Conservation (phyloP, 768 basidiomycete genomes). For the Suillus bovinus region DNA sequence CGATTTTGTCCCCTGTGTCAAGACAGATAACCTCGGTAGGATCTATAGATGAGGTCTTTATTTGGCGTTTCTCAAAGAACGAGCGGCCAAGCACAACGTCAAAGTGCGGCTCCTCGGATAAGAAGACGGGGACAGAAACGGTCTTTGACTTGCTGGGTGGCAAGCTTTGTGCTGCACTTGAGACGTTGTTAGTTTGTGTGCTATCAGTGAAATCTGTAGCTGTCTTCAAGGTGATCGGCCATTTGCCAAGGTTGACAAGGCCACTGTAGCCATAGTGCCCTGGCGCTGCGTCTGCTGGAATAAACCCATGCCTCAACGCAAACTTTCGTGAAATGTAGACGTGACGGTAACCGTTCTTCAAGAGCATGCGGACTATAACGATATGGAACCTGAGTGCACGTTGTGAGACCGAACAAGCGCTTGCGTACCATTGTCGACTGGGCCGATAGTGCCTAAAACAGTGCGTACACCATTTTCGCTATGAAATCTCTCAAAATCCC, state of each 20-base stretch:
- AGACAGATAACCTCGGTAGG: constrained; percentile 89
- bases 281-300: constrained; percentile 82
- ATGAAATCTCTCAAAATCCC: constrained; percentile 84
- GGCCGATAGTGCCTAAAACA: constrained; percentile 86
- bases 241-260: constrained; percentile 78
- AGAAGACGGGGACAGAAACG: constrained; percentile 65
- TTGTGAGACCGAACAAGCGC: background rate
- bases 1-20: constrained; percentile 90
- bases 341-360: constrained; percentile 88
- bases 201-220: constrained; percentile 21
- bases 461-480: constrained; percentile 92
- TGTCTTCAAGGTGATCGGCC: constrained; percentile 73
- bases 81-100: constrained; percentile 91
- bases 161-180: background rate
- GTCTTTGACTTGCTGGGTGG: constrained; percentile 35
- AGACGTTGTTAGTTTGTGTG: constrained; percentile 5
- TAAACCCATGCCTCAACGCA: constrained; percentile 83
- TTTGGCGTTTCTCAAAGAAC: constrained; percentile 80
- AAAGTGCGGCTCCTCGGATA: constrained; percentile 94
- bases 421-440: constrained; percentile 77
- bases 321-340: constrained; percentile 97
- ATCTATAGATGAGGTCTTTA: constrained; percentile 81
- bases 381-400: background rate
- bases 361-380: constrained; percentile 80
- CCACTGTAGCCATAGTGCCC: constrained; percentile 96